Base-by-base conservation (phyloP, 208 protist genomes). In the Trypanosoma theileri region DNA sequence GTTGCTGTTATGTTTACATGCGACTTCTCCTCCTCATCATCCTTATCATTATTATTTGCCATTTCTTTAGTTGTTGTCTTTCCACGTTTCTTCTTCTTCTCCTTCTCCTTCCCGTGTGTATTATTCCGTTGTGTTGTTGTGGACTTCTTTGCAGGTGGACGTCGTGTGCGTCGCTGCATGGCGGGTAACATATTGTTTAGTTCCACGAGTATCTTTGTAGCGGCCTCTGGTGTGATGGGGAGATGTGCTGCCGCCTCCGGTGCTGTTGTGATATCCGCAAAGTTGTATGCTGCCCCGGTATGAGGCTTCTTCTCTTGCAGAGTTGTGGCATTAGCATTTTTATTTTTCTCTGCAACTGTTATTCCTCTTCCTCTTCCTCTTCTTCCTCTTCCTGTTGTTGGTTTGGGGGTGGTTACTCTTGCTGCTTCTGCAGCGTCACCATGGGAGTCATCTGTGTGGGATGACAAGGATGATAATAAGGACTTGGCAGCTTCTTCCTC, bases 261-360 rank as follows among this genome's bases (percentile, higher is more conserved):
- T n/a, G 64, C 54, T 40, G 74, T 80, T 22, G 70, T 66, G 1
- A 80, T 10, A 52, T 80, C 74, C 1, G 69, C 67, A 61, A 80
- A 80, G 51, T 80, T 71, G 45, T 80, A 80, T 17, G 56, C 61
- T 16, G 44, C 59, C 28, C 9, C 54, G 48, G 55, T 17, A n/a
- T 28, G 16, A 0, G 4, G 8, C 52, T 57, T 17, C 46, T 35
- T 16, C 51, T 67, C n/a, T 0, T 26, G 26, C 40, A 12, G 4
- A 24, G n/a, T 40, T 22, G 19, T 56, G 19, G 51, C 1, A 17
- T 24, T 42, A 19, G 1, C 58, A 22, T 63, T 51, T 10, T 10
- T 51, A 16, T 51, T 51, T 17, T 16, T 9, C 8, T 1, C 4
- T 35, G 28, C 1, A 26, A 26, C 42, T 21, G 9, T 21, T 54